A percentile compares a stretch with the other conserved stretches of the same genome.
These are phyloP conservation scores for Cercospora sp. DNA, from an alignment of 2,329 filamentous ascomycete species.

Conservation along the genomic window DNA sequence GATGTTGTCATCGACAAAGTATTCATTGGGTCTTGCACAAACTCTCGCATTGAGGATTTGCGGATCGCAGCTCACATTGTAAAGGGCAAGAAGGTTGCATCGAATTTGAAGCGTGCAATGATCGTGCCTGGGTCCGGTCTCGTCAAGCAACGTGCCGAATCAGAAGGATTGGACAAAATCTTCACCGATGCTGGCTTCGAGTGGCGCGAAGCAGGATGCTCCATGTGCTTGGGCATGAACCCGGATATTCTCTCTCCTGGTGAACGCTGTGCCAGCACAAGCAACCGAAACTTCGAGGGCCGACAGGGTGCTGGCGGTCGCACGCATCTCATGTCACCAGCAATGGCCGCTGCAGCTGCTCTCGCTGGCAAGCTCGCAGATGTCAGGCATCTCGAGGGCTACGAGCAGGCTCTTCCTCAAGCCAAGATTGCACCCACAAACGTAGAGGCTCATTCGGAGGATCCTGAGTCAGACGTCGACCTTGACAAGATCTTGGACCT, in stretches of 20 bases:
- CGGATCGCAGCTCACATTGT: slow-evolving; percentile 83
- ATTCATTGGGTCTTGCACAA: slow-evolving; percentile 97
- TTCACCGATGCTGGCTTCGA: slow-evolving; percentile 92
- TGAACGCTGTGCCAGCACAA: slow-evolving; percentile 92
- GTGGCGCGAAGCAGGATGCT: slow-evolving; percentile 97
- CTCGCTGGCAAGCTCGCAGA: slow-evolving; percentile 90
- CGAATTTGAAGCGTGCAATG: slow-evolving; percentile 91
- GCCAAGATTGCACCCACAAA: slow-evolving; percentile 56
- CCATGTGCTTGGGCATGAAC: slow-evolving; percentile 99
- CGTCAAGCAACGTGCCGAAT: slow-evolving; percentile 87
- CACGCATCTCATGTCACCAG: slow-evolving; percentile 94
- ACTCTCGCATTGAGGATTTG: slow-evolving; percentile 93
- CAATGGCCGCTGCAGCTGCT: slow-evolving; percentile 90
- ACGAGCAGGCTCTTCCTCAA: slow-evolving; percentile 46
- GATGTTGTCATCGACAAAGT: slow-evolving; percentile 93
- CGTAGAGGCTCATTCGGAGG: slow-evolving; percentile 57
- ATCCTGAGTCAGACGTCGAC: slow-evolving; percentile 61
- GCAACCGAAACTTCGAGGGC: slow-evolving; percentile 96
- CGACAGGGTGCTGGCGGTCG: slow-evolving; percentile 88
- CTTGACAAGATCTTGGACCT: slow-evolving; percentile 64
- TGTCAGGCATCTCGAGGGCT: slow-evolving; percentile 72
- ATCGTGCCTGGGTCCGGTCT: slow-evolving; percentile 94
- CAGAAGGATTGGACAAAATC: slow-evolving; percentile 89
- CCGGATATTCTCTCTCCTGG: slow-evolving; percentile 90
- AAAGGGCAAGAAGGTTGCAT: slow-evolving; percentile 80